Conservation (phyloP, 2,329 filamentous ascomycete genomes). For the Pezizomycotina sp. region DNA sequence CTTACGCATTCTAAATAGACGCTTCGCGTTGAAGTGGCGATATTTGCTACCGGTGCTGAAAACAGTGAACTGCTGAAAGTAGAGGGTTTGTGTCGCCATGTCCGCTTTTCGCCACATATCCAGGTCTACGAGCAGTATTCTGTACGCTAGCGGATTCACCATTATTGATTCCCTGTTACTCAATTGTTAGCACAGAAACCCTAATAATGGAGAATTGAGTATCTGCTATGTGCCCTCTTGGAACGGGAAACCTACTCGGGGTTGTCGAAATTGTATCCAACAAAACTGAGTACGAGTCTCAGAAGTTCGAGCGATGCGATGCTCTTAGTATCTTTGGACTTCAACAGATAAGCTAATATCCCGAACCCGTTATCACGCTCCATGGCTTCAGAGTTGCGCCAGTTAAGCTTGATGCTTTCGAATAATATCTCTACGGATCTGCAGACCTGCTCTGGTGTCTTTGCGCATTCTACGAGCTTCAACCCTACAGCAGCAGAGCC, state of each 20-base stretch:
- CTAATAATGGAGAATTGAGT: background rate
- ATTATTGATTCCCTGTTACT: conserved; percentile 56
- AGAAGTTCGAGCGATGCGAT: conserved; percentile 46
- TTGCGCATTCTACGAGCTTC: conserved; percentile 65
- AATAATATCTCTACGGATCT: conserved; percentile 71
- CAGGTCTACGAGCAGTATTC: conserved; percentile 77
- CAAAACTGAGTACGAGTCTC: conserved; percentile 62
- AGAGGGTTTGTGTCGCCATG: conserved; percentile 61
- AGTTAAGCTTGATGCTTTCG: conserved; percentile 71
- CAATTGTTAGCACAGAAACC: background rate
- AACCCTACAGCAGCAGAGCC: conserved; percentile 75
- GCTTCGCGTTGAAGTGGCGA: conserved; percentile 76
- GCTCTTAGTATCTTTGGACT: conserved; percentile 40
- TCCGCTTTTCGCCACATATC: conserved; percentile 81
- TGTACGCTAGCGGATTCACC: conserved; percentile 86
- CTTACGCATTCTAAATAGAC: conserved; percentile 79
- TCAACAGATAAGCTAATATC: conserved; percentile 65
- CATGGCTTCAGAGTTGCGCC: conserved; percentile 97
- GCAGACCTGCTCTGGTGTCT: conserved; percentile 51
- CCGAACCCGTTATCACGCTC: conserved; percentile 89
- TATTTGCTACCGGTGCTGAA: conserved; percentile 85
- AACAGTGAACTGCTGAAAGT: conserved; percentile 79
- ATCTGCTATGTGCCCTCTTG: too few relatives aligned
- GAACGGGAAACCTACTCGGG: conserved; percentile 40
- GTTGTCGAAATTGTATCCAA: conserved; percentile 67